Conservation (phyloP, 2,329 filamentous ascomycete species). For the Ophiostoma himal-ulmi region DNA sequence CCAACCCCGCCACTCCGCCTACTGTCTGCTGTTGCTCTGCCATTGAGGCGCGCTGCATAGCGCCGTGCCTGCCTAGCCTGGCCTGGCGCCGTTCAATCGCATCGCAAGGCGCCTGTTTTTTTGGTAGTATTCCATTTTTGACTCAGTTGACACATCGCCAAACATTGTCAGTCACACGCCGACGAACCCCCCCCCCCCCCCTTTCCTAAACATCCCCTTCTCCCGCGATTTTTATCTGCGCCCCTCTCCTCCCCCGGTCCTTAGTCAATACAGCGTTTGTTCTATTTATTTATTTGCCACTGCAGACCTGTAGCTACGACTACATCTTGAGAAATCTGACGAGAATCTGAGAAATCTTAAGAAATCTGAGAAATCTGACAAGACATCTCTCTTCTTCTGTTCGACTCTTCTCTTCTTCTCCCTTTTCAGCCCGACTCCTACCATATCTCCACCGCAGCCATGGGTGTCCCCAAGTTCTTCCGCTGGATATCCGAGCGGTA, state of each 20-base stretch:
- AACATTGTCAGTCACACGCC: conserved; percentile 6
- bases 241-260: background rate
- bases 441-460: conserved; percentile 14
- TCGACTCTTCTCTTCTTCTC: background rate
- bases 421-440: background rate
- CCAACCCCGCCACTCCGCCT: conserved; percentile 19
- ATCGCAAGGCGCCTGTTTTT: conserved; percentile 14
- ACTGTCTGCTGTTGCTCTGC: conserved; percentile 15
- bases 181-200: background rate
- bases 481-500: conserved; percentile 99
- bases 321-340: background rate
- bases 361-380: background rate
- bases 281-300: conserved; percentile 2
- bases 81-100: conserved; percentile 15
- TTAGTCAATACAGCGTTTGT: background rate
- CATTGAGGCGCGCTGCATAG: conserved; percentile 9
- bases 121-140: conserved; percentile 8
- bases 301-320: background rate
- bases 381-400: conserved; percentile 10
- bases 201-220: background rate
- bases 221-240: background rate
- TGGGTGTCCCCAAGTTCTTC: conserved; percentile 78
- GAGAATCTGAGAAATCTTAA: background rate
- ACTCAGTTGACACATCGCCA: conserved; percentile 15
- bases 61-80: conserved; percentile 16